Evolutionary conservation across 2,329 filamentous ascomycete species (phyloP).

Genomic region (Tolypocladium nubicola): DNA sequence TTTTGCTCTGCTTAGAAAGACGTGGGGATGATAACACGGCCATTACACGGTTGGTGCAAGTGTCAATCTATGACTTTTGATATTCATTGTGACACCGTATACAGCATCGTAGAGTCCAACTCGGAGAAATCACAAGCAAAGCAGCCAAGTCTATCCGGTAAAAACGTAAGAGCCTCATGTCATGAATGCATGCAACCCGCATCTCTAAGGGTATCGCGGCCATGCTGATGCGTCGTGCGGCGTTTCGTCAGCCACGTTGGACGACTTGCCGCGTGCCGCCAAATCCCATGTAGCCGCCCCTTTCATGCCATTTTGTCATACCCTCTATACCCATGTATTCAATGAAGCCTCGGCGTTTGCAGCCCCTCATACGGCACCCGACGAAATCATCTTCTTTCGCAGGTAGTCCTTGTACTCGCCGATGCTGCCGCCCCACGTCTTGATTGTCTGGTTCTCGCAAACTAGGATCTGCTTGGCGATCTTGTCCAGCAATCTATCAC

Average conservation of each 20-base stretch:
- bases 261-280: conserved; percentile 8
- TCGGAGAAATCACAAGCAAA: conserved; percentile 8
- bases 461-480: conserved; percentile 99
- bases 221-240: conserved; percentile 17
- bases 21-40: not conserved
- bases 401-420: conserved; percentile 97
- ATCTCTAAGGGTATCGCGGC: conserved; percentile 19
- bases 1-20: not conserved
- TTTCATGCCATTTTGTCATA: conserved; percentile 7
- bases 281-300: conserved; percentile 6
- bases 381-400: conserved; percentile 94
- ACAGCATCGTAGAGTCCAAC: conserved; percentile 6
- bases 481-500: conserved; percentile 80
- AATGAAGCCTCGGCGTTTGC: conserved; percentile 6
- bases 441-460: conserved; percentile 94
- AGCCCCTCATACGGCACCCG: conserved; percentile 67
- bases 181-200: conserved; percentile 14
- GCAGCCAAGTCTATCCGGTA: conserved; percentile 22
- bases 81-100: not conserved
- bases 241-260: conserved; percentile 7
- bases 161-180: conserved; percentile 11
- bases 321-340: conserved; percentile 13
- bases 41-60: not conserved
- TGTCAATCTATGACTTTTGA: not conserved
- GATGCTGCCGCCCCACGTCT: conserved; percentile 79